These are phyloP conservation scores for Zizania palustris DNA, from an alignment of 202 grass and related monocot genomes.

Conservation along the genomic window DNA sequence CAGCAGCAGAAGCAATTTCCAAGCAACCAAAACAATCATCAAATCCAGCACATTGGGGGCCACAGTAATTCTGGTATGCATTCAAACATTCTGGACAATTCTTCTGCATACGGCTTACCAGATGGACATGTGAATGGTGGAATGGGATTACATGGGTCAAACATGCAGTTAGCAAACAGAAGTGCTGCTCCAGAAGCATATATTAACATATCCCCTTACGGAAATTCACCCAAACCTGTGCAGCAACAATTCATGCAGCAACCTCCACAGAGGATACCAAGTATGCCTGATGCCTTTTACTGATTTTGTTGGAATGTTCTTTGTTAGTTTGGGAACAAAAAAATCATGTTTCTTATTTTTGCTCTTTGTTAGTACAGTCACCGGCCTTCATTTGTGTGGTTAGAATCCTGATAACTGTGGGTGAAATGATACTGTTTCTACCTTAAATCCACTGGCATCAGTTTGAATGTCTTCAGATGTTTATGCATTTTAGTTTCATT, in stretches of 20 bases:
- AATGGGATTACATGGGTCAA: conserved; percentile 72
- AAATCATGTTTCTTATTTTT: conserved; percentile 22
- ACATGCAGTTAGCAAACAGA: conserved; percentile 70
- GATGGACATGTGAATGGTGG: conserved; percentile 80
- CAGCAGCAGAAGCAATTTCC: conserved; percentile 84
- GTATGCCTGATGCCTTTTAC: conserved; percentile 60
- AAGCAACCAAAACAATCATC: conserved; percentile 66
- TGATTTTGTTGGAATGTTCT: conserved; percentile 10
- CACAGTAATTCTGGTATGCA: conserved; percentile 70
- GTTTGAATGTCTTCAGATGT: conserved; percentile 8
- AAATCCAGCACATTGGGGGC: conserved; percentile 59
- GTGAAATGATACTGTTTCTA: conserved; percentile 26
- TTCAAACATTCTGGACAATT: conserved; percentile 73
- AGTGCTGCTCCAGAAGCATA: conserved; percentile 66
- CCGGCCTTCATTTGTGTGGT: conserved; percentile 7
- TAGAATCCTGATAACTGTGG: neutral
- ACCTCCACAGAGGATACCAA: conserved; percentile 72
- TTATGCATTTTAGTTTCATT: neutral
- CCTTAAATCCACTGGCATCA: conserved; percentile 11
- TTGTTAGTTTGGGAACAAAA: conserved; percentile 9
- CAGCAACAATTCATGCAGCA: conserved; percentile 83
- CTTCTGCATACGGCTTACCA: conserved; percentile 69
- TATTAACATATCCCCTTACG: conserved; percentile 62
- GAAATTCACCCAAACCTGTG: conserved; percentile 73
- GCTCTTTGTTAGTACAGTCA: conserved; percentile 27